Evolutionary conservation across 1,139 yeast species (phyloP).

Genomic region (Candida sanyaensis): DNA sequence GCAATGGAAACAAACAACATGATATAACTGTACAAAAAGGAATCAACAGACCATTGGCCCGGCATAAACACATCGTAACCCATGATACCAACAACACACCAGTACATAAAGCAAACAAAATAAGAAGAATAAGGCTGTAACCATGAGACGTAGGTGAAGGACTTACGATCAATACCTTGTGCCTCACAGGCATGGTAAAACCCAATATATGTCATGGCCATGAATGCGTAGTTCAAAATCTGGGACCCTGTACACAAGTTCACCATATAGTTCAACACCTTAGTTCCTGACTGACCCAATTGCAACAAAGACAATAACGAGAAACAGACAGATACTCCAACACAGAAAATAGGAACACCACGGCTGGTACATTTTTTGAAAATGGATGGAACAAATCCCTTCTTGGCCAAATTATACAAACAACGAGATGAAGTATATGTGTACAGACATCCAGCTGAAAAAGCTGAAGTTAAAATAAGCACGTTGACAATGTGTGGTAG

Average conservation of each 20-base stretch:
- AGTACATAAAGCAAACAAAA: conserved; percentile 33
- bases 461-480: conserved; percentile 64
- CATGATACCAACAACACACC: conserved; percentile 36
- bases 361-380: conserved; percentile 34
- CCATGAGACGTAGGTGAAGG: conserved; percentile 33
- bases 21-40: conserved; percentile 44
- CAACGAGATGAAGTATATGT: conserved; percentile 47
- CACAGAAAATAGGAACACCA: conserved; percentile 25
- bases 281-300: conserved; percentile 21
- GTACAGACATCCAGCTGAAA: conserved; percentile 54
- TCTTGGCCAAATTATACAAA: conserved; percentile 38
- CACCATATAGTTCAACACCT: conserved; percentile 31
- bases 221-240: conserved; percentile 29
- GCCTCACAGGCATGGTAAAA: conserved; percentile 26
- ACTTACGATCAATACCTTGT: conserved; percentile 37
- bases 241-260: conserved; percentile 25
- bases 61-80: conserved; percentile 43
- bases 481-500: conserved; percentile 71
- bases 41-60: conserved; percentile 32
- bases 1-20: conserved; percentile 31
- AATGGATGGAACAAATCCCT: conserved; percentile 42
- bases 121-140: conserved; percentile 34
- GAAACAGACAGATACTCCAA: conserved; percentile 25
- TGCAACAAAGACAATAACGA: conserved; percentile 32
- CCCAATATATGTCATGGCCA: conserved; percentile 30